Evolutionary conservation across 257 asterid genomes (phyloP).

Genomic region (Galeopsis tetrahit): DNA sequence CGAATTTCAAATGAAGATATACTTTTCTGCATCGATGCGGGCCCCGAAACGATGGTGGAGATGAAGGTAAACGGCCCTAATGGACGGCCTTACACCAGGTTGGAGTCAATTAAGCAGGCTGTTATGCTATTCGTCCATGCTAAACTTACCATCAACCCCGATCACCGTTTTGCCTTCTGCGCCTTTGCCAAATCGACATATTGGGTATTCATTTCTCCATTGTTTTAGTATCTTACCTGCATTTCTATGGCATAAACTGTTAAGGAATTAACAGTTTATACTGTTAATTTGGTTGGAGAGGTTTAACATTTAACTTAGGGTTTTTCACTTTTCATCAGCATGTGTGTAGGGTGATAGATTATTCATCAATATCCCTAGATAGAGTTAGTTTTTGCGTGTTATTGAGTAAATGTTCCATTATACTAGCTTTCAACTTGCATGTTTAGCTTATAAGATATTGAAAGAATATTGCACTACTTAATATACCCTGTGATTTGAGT

Average conservation of each 20-base stretch:
- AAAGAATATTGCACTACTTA: not conserved
- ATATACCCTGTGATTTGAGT: not conserved
- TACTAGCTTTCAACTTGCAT: not conserved
- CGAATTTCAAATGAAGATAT: slow-evolving; percentile 74
- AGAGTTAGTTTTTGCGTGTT: not conserved
- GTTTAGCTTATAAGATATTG: not conserved
- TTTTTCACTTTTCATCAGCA: not conserved
- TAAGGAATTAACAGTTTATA: not conserved
- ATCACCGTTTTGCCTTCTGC: slow-evolving; percentile 88
- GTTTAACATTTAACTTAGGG: slow-evolving; percentile 9
- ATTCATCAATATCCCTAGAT: not conserved
- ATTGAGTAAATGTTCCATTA: not conserved
- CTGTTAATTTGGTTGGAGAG: slow-evolving; percentile 6
- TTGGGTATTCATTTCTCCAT: slow-evolving; percentile 55
- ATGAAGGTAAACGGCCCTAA: slow-evolving; percentile 74
- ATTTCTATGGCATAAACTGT: not conserved
- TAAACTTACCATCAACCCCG: slow-evolving; percentile 77
- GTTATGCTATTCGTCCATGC: slow-evolving; percentile 75
- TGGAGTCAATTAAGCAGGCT: slow-evolving; percentile 86
- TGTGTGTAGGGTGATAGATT: not conserved
- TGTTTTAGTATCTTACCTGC: not conserved
- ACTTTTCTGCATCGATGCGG: slow-evolving; percentile 85
- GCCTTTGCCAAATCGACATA: slow-evolving; percentile 66
- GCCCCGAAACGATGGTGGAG: slow-evolving; percentile 77
- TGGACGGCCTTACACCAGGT: slow-evolving; percentile 78